Percentiles rank a stretch among this genome's conserved stretches.
These are phyloP conservation scores for Lichtheimia corymbifera DNA, from an alignment of 371 early-diverging fungal genomes.

Conservation along the genomic window DNA sequence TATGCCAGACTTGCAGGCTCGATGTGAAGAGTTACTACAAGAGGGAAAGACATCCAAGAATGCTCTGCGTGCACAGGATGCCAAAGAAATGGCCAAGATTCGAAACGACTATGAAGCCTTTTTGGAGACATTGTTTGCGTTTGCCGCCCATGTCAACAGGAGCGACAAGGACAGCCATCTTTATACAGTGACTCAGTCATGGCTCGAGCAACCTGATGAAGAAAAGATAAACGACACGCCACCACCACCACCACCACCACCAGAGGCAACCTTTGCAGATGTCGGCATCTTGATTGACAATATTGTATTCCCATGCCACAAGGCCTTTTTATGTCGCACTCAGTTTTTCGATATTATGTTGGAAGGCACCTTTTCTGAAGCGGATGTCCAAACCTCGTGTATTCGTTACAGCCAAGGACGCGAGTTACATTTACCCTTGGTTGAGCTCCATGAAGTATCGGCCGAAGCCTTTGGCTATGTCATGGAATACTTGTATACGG, in stretches of 20 bases:
- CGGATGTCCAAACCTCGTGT: conserved; percentile 1
- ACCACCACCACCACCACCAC: neutral
- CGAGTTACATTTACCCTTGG: conserved; percentile 17
- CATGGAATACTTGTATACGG: conserved; percentile 42
- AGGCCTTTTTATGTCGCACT: conserved; percentile 31
- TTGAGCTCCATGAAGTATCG: conserved; percentile 24
- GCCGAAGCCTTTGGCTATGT: conserved; percentile 31
- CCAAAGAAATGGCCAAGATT: conserved; percentile 26
- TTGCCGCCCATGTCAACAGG: conserved; percentile 8
- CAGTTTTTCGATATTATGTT: conserved; percentile 41
- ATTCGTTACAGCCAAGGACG: conserved; percentile 9
- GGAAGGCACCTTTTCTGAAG: conserved; percentile 31
- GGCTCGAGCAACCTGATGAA: too few relatives aligned
- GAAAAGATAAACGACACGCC: neutral
- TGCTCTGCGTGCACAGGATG: conserved; percentile 22
- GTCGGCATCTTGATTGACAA: conserved; percentile 31
- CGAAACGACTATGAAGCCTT: conserved; percentile 35
- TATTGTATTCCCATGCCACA: conserved; percentile 34
- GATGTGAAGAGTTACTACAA: conserved; percentile 15
- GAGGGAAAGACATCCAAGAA: conserved; percentile 10
- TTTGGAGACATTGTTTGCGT: conserved; percentile 13
- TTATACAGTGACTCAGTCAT: too few relatives aligned
- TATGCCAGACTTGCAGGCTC: conserved; percentile 18
- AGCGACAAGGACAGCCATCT: neutral
- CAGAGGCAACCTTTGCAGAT: conserved; percentile 28